phyloP scores from a whole-genome alignment of 257 asterid genomes.

The Sherardia arvensis region DNA sequence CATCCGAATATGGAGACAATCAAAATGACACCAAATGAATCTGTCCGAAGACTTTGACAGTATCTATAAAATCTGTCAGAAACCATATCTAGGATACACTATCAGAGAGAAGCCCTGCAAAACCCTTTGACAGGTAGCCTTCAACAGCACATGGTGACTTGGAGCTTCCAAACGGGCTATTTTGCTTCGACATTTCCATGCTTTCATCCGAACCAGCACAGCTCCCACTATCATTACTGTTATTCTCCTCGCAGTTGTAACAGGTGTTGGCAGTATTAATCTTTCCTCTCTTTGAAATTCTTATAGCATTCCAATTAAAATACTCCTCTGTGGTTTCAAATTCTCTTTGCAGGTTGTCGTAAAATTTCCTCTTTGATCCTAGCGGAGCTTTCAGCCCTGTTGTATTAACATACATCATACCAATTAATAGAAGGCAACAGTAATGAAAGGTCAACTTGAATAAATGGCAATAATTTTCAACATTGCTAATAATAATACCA shows the following conservation, averaged over 20 bases:
- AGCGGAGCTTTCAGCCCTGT: conserved; percentile 53
- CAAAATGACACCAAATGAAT: background rate
- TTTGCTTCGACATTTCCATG: conserved; percentile 26
- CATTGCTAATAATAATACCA: conserved; percentile 15
- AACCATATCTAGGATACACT: conserved; percentile 32
- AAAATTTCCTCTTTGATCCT: conserved; percentile 69
- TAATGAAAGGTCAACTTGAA: background rate
- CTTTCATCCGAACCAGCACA: conserved; percentile 20
- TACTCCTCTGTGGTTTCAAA: conserved; percentile 18
- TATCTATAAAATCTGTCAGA: background rate
- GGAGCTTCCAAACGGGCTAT: conserved; percentile 25
- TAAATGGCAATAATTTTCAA: background rate
- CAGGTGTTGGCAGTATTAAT: conserved; percentile 13
- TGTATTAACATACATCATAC: background rate
- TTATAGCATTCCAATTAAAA: conserved; percentile 13
- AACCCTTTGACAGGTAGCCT: conserved; percentile 76
- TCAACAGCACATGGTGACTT: conserved; percentile 55
- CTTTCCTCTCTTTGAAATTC: conserved; percentile 37
- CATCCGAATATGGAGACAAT: background rate
- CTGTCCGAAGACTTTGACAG: background rate
- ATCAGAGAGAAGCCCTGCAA: conserved; percentile 57
- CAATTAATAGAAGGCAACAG: background rate
- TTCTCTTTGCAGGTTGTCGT: conserved; percentile 24
- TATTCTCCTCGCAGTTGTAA: conserved; percentile 19
- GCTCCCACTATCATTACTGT: background rate